Evolutionary conservation across 768 basidiomycete species (phyloP), one percentile per base, ranked within the genome.

Genomic region (Cystobasidium onofrii): DNA sequence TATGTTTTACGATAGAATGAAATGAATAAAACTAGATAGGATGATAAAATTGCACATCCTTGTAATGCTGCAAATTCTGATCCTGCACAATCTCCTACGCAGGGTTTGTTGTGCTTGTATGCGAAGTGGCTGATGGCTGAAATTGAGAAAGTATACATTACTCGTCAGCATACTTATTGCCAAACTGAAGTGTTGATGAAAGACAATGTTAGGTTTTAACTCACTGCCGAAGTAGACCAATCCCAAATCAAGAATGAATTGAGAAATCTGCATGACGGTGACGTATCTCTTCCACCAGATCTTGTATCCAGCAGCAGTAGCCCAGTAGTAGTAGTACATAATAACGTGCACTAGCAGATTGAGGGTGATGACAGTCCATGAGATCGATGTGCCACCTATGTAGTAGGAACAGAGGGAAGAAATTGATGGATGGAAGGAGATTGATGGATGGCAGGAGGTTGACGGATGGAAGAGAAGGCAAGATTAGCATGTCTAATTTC

Each of bases 281-380:
- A 98, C 82, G 82, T 99, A 93, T 82, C 93, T 93, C 85, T 99
- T 99, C 96, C 96, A 99, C 95, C 96, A 98, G 83, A 98, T 92
- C 83, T 85, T 91, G 80, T 89, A 90, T 75, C 96, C 96, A 79
- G 95, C 92, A 64, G 96, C 93, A 64, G 96, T 97, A 29, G 93
- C 93, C 76, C 78, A 77, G 83, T 90, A 98, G 84, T 99, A 99
- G 84, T 99, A 99, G 82, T 98, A 99, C 96, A 99, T 99, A 79
- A 96, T 83, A 80, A 98, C 94, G 82, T 99, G 96, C 62, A 98
- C 95, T 72, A 85, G 82, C 74, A 98, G 84, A 84, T 98, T 98
- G 76, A 96, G 86, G 75, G 84, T 82, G 82, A 98, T 98, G 75
- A 92, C 90, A 75, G 92, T 87, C 96, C 96, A 99, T 76, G 95